Percentiles rank a stretch among this genome's conserved stretches.
These are phyloP conservation scores for Sutorius eximius DNA, from an alignment of 1,284 basidiomycete genomes.

Conservation along the genomic window DNA sequence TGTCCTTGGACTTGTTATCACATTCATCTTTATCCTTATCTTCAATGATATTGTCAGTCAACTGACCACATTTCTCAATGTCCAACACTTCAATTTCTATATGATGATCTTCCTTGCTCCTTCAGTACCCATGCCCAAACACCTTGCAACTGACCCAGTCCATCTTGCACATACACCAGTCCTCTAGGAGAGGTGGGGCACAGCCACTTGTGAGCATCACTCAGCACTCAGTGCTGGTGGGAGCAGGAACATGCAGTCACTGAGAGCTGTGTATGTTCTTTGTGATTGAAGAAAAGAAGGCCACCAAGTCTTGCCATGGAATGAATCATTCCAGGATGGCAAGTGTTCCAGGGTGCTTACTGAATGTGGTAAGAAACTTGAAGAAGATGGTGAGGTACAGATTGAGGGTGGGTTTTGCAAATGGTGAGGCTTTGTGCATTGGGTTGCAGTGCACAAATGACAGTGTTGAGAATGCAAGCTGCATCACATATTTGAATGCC, in stretches of 20 bases:
- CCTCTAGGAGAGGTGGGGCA: slow-evolving; percentile 82
- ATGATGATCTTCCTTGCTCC: slow-evolving; percentile 59
- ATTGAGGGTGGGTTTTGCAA: slow-evolving; percentile 64
- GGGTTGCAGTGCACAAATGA: slow-evolving; percentile 70
- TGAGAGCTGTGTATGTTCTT: slow-evolving; percentile 53
- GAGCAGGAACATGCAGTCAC: slow-evolving; percentile 34
- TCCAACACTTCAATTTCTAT: slow-evolving; percentile 82
- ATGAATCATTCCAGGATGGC: slow-evolving; percentile 70
- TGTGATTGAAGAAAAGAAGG: slow-evolving; percentile 66
- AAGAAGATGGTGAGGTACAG: slow-evolving; percentile 86
- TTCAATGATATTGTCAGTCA: slow-evolving; percentile 79
- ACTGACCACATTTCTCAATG: slow-evolving; percentile 52
- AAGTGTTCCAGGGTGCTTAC: slow-evolving; percentile 63
- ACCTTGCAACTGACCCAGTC: slow-evolving; percentile 90
- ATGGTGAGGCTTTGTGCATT: slow-evolving; percentile 56
- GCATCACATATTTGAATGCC: slow-evolving; percentile 70
- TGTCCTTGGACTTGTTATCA: slow-evolving; percentile 22
- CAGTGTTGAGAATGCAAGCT: slow-evolving; percentile 81
- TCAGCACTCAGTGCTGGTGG: slow-evolving; percentile 45
- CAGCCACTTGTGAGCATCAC: slow-evolving; percentile 63
- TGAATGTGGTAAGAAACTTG: slow-evolving; percentile 82
- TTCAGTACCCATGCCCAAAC: slow-evolving; percentile 93
- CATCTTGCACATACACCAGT: slow-evolving; percentile 94
- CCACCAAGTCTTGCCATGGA: slow-evolving; percentile 80
- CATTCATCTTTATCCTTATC: slow-evolving; percentile 62